Evolutionary conservation across 2,329 filamentous ascomycete genomes (phyloP), one percentile per base, ranked within the genome.

Genomic region (Clarireedia monteithiana): DNA sequence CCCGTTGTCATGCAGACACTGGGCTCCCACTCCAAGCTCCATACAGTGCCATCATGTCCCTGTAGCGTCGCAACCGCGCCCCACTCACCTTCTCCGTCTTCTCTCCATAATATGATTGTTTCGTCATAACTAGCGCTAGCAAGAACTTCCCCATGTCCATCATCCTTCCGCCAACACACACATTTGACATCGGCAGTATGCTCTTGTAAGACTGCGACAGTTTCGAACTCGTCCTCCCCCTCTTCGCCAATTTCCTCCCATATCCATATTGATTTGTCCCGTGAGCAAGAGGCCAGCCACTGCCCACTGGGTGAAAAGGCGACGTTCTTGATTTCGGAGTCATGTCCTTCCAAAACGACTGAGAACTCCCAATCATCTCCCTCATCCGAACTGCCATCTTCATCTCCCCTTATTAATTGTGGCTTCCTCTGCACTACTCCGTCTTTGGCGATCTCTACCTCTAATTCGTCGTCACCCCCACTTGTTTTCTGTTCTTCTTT

Each of bases 191-290:
- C 94, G 23, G 89, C 91, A 48, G 91, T 88, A 70, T 99, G 94
- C 73, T 97, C 94, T 72, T 89, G 90, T 66, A 97, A 78, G 53
- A 97, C 92, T 0, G 92, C 94, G 15, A 97, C 85, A 1, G 94
- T 97, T 77, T 99, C 94, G 76, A 91, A 97, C 69, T 97, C 94
- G 70, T 96, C 92, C 55, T 95, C 91, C 15, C 86, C 88, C 63
- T 88, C 86, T 7, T 74, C 73, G 40, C 82, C 81, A 53, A 96
- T 81, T 70, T 97, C 94, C 72, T 99, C 94, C 94, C 94, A 99
- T 65, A 99, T 89, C 94, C 94, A 99, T 17, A 97, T 89, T 15
- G 83, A 88, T 75, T 97, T 97, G 70, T 99, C 94, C 49, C 94
- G 81, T 53, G 84, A 88, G 72, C 91, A 96, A 0, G 91, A 96